phyloP scores from a whole-genome alignment of 1,284 basidiomycete species.

The Ceratobasidium sp. region DNA sequence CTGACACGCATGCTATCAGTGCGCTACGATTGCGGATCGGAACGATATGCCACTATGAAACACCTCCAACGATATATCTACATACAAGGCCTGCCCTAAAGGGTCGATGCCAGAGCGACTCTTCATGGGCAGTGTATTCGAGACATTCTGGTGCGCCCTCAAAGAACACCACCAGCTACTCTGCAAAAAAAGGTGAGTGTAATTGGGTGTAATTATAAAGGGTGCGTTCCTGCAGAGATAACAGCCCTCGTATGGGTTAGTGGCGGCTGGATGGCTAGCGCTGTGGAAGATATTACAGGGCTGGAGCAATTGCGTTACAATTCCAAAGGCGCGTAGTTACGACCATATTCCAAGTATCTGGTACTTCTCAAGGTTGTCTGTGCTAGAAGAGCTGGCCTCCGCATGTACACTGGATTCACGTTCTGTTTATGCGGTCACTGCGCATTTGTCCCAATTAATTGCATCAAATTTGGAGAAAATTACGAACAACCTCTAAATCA shows the following conservation, averaged over 20 bases:
- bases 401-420: background rate
- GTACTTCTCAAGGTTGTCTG: background rate
- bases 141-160: no score
- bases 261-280: constrained; percentile 39
- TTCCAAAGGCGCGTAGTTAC: constrained; percentile 33
- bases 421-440: background rate
- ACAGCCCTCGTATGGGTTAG: constrained; percentile 41
- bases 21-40: background rate
- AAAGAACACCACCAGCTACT: no score
- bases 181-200: no score
- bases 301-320: constrained; percentile 36
- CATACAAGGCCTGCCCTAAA: constrained; percentile 13
- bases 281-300: constrained; percentile 30
- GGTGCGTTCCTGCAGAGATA: constrained; percentile 28
- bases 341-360: background rate
- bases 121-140: no score
- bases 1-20: background rate
- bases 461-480: background rate
- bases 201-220: no score
- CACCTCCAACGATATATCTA: background rate
- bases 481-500: background rate
- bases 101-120: background rate
- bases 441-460: background rate
- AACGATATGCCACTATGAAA: constrained; percentile 24
- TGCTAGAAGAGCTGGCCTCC: background rate